phyloP scores from a whole-genome alignment of 805 yeast genomes.

The Zygosaccharomyces lentus region DNA sequence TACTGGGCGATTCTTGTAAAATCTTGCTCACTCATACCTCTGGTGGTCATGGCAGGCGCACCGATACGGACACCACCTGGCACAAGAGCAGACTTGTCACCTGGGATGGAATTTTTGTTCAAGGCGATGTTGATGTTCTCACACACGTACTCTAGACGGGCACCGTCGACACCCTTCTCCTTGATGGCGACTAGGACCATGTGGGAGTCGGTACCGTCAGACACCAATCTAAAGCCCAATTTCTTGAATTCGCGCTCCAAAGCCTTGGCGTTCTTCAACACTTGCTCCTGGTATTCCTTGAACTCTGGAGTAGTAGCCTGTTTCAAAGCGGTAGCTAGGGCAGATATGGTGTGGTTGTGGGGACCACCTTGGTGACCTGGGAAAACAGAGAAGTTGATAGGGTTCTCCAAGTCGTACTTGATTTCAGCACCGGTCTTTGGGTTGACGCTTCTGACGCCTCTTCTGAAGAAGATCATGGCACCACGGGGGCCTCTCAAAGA shows the following conservation, averaged over 20 bases:
- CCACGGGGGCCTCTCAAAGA: slow-evolving; percentile 99
- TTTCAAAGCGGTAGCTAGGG: slow-evolving; percentile 92
- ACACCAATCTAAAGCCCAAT: slow-evolving; percentile 76
- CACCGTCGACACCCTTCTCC: slow-evolving; percentile 91
- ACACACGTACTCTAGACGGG: slow-evolving; percentile 91
- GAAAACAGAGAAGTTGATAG: slow-evolving; percentile 97
- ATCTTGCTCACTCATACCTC: slow-evolving; percentile 89
- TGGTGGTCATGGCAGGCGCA: slow-evolving; percentile 97
- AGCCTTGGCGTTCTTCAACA: slow-evolving; percentile 79
- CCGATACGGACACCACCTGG: slow-evolving; percentile 98
- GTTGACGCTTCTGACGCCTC: slow-evolving; percentile 83
- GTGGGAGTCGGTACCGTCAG: slow-evolving; percentile 96
- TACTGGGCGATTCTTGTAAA: slow-evolving; percentile 74
- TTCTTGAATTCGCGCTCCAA: slow-evolving; percentile 70
- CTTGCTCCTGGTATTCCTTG: slow-evolving; percentile 84
- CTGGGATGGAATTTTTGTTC: slow-evolving; percentile 97
- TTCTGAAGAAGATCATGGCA: slow-evolving; percentile 98
- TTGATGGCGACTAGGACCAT: slow-evolving; percentile 88
- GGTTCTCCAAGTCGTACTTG: slow-evolving; percentile 84
- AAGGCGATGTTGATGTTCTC: slow-evolving; percentile 93
- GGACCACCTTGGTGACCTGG: slow-evolving; percentile 99
- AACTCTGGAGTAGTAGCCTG: slow-evolving; percentile 91
- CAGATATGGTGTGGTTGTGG: slow-evolving; percentile 98
- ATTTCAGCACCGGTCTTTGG: slow-evolving; percentile 91
- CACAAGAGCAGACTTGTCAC: slow-evolving; percentile 92